These are phyloP conservation scores for Lentinula aciculospora DNA, from an alignment of 768 basidiomycete genomes.

Conservation along the genomic window DNA sequence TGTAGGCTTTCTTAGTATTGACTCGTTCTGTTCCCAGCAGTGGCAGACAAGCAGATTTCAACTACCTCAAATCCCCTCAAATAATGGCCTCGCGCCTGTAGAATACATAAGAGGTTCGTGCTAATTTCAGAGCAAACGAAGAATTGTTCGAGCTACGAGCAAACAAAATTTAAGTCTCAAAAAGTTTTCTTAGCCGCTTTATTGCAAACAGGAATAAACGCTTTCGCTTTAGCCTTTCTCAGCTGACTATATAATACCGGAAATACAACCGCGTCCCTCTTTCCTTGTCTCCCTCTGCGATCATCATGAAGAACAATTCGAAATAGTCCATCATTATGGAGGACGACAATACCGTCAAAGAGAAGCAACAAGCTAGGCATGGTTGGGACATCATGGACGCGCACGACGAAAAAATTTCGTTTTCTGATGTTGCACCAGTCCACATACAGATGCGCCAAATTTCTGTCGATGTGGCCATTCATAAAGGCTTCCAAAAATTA, in stretches of 20 bases:
- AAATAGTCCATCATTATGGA: neutral
- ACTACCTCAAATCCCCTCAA: too few species aligned
- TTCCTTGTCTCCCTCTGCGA: neutral
- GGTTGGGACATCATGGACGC: slow-evolving; percentile 1
- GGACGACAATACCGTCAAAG: neutral
- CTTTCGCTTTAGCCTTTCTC: neutral
- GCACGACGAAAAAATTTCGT: slow-evolving; percentile 2
- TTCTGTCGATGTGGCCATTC: neutral
- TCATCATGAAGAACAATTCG: neutral
- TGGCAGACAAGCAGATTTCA: too few species aligned
- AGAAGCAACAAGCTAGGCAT: too few species aligned
- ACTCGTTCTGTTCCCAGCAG: too few species aligned
- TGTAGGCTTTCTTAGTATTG: too few species aligned
- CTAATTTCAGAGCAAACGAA: too few species aligned
- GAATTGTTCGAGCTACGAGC: too few species aligned
- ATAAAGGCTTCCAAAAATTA: neutral
- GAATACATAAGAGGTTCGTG: too few species aligned
- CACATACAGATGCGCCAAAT: neutral
- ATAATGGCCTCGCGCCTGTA: too few species aligned
- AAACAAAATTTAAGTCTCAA: too few species aligned
- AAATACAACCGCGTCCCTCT: neutral
- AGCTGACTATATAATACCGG: neutral
- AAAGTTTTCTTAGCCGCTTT: too few species aligned
- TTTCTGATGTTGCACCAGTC: neutral
- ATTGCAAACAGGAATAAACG: too few species aligned